These are phyloP conservation scores for Russula abietina DNA, from an alignment of 768 basidiomycete genomes.

Conservation along the genomic window DNA sequence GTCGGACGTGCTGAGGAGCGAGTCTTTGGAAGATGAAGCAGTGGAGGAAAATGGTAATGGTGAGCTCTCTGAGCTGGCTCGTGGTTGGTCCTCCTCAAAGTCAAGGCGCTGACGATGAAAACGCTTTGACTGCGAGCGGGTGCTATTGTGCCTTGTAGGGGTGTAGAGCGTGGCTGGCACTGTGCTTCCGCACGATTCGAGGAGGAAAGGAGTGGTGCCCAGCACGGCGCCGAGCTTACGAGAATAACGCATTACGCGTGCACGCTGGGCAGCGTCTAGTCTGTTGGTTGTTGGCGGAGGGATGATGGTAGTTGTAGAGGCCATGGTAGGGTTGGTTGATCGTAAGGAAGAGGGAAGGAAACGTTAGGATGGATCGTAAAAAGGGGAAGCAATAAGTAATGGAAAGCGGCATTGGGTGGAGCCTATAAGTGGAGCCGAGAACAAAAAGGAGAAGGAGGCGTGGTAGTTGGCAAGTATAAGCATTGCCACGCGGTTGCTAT, in stretches of 20 bases:
- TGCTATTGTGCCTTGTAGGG: background rate
- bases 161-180: background rate
- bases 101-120: slow-evolving; percentile 16
- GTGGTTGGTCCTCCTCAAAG: background rate
- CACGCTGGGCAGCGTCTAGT: slow-evolving; percentile 21
- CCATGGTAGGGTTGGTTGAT: background rate
- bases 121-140: slow-evolving; percentile 2
- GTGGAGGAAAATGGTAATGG: slow-evolving; percentile 12
- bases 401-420: background rate
- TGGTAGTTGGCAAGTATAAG: background rate
- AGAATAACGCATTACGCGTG: slow-evolving; percentile 23
- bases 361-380: background rate
- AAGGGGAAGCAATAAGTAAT: background rate
- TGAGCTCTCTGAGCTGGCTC: background rate
- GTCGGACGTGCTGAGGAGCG: slow-evolving; percentile 26
- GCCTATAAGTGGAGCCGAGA: slow-evolving; percentile 1
- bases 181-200: slow-evolving; percentile 17
- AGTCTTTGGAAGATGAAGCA: slow-evolving; percentile 26
- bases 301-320: background rate
- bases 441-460: background rate
- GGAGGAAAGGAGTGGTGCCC: slow-evolving; percentile 22
- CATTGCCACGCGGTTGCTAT: slow-evolving; percentile 15
- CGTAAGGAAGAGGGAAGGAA: background rate
- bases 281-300: slow-evolving; percentile 21
- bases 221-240: slow-evolving; percentile 24